phyloP scores from a whole-genome alignment of 345 rosid species.

The Stellera chamaejasme region DNA sequence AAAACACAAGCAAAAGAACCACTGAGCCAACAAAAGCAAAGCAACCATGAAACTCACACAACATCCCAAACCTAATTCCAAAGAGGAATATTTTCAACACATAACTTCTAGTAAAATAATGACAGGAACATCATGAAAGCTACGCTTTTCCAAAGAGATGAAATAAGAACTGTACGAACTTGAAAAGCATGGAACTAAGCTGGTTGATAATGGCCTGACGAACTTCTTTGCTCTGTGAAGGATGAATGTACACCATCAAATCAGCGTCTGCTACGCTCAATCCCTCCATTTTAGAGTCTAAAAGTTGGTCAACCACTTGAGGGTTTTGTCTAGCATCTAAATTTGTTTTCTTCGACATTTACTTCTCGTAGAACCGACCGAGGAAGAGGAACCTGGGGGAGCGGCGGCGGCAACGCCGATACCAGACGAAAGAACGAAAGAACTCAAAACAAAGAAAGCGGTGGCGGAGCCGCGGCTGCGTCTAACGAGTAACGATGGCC shows the following conservation, averaged over 20 bases:
- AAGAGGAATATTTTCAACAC: neutral
- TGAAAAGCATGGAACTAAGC: slow-evolving; percentile 75
- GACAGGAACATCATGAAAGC: neutral
- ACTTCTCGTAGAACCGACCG: no score
- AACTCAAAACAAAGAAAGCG: no score
- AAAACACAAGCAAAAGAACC: neutral
- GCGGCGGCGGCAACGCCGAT: no score
- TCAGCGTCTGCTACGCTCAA: slow-evolving; percentile 49
- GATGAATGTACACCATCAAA: slow-evolving; percentile 54
- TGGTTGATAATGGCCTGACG: slow-evolving; percentile 60
- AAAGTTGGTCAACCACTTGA: neutral
- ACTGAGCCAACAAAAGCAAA: neutral
- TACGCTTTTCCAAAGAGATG: no score
- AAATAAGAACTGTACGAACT: slow-evolving; percentile 21
- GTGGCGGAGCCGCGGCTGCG: no score
- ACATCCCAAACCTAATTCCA: neutral
- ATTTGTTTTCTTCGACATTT: no score
- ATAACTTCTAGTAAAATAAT: no score
- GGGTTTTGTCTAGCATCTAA: no score
- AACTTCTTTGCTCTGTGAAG: slow-evolving; percentile 47
- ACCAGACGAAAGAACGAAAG: no score
- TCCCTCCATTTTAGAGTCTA: slow-evolving; percentile 50
- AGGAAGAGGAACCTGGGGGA: no score
- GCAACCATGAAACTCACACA: no score
- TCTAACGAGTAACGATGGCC: no score